phyloP scores from a whole-genome alignment of 2,329 filamentous ascomycete genomes.

The Onygenales sp. region DNA sequence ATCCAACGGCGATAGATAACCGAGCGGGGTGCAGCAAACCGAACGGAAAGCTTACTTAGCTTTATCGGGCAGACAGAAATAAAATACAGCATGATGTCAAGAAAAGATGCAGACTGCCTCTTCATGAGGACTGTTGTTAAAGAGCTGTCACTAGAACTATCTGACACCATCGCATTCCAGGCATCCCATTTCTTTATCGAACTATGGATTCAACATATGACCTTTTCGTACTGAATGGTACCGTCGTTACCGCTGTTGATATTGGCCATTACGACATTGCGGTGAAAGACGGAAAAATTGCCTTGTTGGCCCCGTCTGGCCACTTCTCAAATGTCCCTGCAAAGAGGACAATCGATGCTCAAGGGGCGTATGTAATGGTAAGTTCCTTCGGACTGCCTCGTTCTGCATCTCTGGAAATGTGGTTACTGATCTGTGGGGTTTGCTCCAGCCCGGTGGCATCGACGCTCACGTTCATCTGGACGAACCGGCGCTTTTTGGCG shows the following conservation, averaged over 20 bases:
- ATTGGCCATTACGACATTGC: conserved; percentile 34
- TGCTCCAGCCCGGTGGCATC: conserved; percentile 28
- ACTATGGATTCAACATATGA: conserved; percentile 19
- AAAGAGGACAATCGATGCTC: conserved; percentile 30
- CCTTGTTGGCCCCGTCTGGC: conserved; percentile 30
- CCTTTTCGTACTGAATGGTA: conserved; percentile 35
- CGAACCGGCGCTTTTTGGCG: not conserved
- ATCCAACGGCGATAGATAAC: no score
- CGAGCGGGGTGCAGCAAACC: no score
- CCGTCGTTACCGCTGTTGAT: conserved; percentile 36
- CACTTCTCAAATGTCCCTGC: conserved; percentile 21
- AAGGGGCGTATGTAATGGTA: conserved; percentile 36
- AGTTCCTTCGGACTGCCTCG: not conserved
- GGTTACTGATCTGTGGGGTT: not conserved
- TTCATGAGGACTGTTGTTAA: no score
- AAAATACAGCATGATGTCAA: no score
- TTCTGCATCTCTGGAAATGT: not conserved
- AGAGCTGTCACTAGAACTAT: no score
- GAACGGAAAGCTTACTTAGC: no score
- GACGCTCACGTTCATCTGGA: conserved; percentile 40
- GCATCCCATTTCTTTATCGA: not conserved
- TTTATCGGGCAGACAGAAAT: no score
- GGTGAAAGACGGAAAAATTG: conserved; percentile 36
- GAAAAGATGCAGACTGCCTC: no score
- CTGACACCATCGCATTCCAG: no score